Evolutionary conservation across 2,329 filamentous ascomycete genomes (phyloP), one percentile per base, ranked within the genome.

Genomic region (Penicillium sp.): DNA sequence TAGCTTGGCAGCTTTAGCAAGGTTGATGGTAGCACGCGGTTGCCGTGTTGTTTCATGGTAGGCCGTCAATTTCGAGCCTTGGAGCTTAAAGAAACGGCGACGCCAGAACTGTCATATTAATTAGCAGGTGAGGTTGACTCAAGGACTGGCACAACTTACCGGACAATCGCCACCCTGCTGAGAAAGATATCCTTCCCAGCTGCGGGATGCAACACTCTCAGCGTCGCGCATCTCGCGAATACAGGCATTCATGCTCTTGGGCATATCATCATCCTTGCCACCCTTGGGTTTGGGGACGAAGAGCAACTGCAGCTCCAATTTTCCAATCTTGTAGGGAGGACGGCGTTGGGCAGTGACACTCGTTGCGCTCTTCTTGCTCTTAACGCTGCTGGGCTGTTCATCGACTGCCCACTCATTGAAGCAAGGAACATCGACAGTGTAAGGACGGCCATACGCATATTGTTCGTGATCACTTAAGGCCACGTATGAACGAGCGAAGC

Each of bases 361-460:
- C 2, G 72, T 71, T 62, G 84, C 87, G 43, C 87, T 85, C 62
- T 90, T 90, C 85, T 98, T 98, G 82, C 91, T 97, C 83, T 96
- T 96, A 61, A 96, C 89, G 75, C 92, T 97, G 69, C 88, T 96
- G 5, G 89, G 86, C 59, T 82, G 82, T 66, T 95, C 91, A 72
- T 99, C 95, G 3, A 90, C 88, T 0, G 95, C 95, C 95, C 95
- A 99, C 78, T 99, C 95, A 70, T 99, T 99, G 84, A 98, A 99
- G 77, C 92, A 96, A 19, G 92, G 90, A 55, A 98, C 87, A 67
- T 98, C 93, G 16, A 93, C 91, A 60, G 88, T 88, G 69, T 93
- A 89, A 9, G 92, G 92, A 19, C 95, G 88, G 35, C 95, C 95
- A 68, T 90, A 99, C 70, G 93, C 95, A 61, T 88, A 84, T 53